Conservation (phyloP, 306 rosid species). For the Myrica gale region DNA sequence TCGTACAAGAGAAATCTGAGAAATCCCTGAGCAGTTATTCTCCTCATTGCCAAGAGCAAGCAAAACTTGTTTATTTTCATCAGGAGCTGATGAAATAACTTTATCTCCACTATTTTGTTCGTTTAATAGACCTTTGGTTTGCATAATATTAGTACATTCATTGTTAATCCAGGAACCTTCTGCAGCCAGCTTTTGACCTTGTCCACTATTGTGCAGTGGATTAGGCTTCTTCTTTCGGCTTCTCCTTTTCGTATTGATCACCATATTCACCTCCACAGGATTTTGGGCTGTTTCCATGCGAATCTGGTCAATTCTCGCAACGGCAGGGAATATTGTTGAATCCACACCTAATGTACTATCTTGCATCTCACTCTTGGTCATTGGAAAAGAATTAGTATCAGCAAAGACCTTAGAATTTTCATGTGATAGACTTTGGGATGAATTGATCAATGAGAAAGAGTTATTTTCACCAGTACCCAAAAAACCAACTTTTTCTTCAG, state of each 20-base stretch:
- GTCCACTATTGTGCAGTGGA: constrained; percentile 11
- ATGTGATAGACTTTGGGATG: neutral
- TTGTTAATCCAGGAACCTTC: constrained; percentile 8
- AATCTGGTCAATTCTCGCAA: constrained; percentile 12
- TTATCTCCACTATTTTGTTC: constrained; percentile 20
- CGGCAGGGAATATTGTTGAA: constrained; percentile 22
- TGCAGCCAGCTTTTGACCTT: constrained; percentile 26
- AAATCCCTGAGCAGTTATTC: constrained; percentile 16
- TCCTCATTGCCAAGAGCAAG: constrained; percentile 28
- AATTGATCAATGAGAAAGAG: neutral
- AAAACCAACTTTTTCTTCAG: constrained; percentile 9
- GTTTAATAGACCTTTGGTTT: constrained; percentile 15
- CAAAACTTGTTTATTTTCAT: constrained; percentile 12
- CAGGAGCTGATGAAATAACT: constrained; percentile 19
- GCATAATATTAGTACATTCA: neutral
- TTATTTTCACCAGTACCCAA: constrained; percentile 17
- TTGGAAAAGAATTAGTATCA: constrained; percentile 19
- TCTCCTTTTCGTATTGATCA: constrained; percentile 24
- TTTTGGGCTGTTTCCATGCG: constrained; percentile 15
- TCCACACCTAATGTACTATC: neutral
- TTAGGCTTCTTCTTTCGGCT: constrained; percentile 23
- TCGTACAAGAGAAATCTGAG: constrained; percentile 35
- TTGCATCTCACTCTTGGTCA: constrained; percentile 30
- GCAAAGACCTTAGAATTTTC: constrained; percentile 16
- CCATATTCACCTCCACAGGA: constrained; percentile 12